Percentiles rank a stretch among this genome's conserved stretches.
phyloP scores from a whole-genome alignment of 441 rosid species.

The Kokia cookei region DNA sequence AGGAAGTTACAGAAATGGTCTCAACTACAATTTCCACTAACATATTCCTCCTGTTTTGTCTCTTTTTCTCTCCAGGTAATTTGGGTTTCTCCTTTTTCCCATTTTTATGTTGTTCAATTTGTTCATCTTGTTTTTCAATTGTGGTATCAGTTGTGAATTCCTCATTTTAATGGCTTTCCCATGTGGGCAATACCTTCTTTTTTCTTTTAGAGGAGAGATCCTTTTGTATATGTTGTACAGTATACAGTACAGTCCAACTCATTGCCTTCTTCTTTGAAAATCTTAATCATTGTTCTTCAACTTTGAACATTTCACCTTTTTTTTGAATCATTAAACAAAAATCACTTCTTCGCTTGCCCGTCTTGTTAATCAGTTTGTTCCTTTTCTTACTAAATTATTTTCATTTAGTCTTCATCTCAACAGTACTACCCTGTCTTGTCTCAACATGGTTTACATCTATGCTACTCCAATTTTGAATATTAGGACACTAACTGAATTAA shows the following conservation, averaged over 20 bases:
- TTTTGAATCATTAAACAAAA: background rate
- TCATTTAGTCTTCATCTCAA: background rate
- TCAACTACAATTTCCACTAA: conserved; percentile 10
- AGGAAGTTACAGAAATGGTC: conserved; percentile 26
- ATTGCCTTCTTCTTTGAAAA: conserved; percentile 15
- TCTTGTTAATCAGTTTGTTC: background rate
- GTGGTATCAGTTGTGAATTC: no score
- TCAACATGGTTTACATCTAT: background rate
- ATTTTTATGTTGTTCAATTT: background rate
- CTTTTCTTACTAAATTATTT: background rate
- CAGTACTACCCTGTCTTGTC: background rate
- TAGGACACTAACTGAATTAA: background rate
- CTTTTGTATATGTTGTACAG: background rate
- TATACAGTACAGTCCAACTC: background rate
- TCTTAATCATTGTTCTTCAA: conserved; percentile 17
- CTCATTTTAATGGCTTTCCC: conserved; percentile 12
- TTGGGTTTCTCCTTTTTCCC: background rate
- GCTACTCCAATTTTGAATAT: background rate
- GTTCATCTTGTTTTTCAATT: no score
- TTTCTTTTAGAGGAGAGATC: background rate
- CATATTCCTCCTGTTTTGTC: conserved; percentile 22
- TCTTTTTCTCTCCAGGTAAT: conserved; percentile 36
- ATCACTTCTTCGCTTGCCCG: background rate
- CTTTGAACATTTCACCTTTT: background rate
- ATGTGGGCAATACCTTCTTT: conserved; percentile 2